phyloP scores from a whole-genome alignment of 2,329 filamentous ascomycete genomes.

The Xenoacremonium recifei region DNA sequence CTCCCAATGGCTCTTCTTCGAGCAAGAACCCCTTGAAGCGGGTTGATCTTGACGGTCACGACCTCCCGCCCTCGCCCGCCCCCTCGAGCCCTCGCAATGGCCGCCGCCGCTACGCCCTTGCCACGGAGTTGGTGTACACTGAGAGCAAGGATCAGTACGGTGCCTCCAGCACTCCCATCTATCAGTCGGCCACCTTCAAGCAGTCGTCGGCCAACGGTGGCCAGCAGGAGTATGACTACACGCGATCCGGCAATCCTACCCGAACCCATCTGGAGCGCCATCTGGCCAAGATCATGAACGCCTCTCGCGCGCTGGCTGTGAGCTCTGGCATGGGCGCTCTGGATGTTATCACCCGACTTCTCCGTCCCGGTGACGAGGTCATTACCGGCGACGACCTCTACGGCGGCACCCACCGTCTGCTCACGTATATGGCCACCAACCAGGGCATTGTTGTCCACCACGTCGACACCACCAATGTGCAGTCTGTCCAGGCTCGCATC shows the following conservation, averaged over 20 bases:
- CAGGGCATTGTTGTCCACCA: slow-evolving; percentile 93
- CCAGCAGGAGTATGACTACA: slow-evolving; percentile 93
- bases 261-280: slow-evolving; percentile 94
- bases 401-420: slow-evolving; percentile 87
- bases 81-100: slow-evolving; percentile 87
- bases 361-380: slow-evolving; percentile 93
- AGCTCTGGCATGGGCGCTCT: slow-evolving; percentile 96
- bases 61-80: slow-evolving; percentile 86
- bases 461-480: slow-evolving; percentile 84
- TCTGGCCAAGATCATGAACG: slow-evolving; percentile 98
- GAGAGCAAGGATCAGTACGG: slow-evolving; percentile 97
- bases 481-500: slow-evolving; percentile 67
- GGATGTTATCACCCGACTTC: slow-evolving; percentile 89
- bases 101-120: slow-evolving; percentile 81
- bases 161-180: slow-evolving; percentile 93
- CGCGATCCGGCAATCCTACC: slow-evolving; percentile 94
- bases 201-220: slow-evolving; percentile 78
- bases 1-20: slow-evolving; percentile 27
- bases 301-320: slow-evolving; percentile 84
- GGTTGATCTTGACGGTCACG: slow-evolving; percentile 78
- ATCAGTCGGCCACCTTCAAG: slow-evolving; percentile 98
- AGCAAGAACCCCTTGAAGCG: slow-evolving; percentile 47
- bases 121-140: slow-evolving; percentile 94
- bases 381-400: slow-evolving; percentile 97
- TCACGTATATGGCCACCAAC: slow-evolving; percentile 88